A percentile compares a stretch with the other conserved stretches of the same genome.
These are phyloP conservation scores for Xylaria sp. DNA, from an alignment of 2,329 filamentous ascomycete species.

Conservation along the genomic window DNA sequence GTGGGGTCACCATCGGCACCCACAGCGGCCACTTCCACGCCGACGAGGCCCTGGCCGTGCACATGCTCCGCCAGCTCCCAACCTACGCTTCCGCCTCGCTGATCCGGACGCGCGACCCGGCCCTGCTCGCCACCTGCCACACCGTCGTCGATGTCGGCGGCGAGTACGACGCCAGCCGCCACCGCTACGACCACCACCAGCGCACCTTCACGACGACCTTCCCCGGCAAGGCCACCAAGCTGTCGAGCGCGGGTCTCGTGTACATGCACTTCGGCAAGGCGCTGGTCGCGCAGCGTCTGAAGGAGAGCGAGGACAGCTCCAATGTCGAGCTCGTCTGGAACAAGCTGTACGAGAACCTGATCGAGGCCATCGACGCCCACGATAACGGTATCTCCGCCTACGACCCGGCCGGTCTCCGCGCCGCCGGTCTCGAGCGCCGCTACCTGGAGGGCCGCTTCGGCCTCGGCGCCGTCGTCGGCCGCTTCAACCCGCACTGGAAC, in stretches of 20 bases:
- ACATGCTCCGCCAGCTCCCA: slow-evolving; percentile 87
- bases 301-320: slow-evolving; percentile 54
- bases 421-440: slow-evolving; percentile 71
- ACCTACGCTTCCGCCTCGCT: slow-evolving; percentile 69
- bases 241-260: slow-evolving; percentile 88
- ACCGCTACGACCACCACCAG: slow-evolving; percentile 97
- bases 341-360: slow-evolving; percentile 88
- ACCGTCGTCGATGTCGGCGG: slow-evolving; percentile 98
- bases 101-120: slow-evolving; percentile 81
- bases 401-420: slow-evolving; percentile 62
- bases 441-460: slow-evolving; percentile 80
- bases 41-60: slow-evolving; percentile 93
- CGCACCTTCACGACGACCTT: slow-evolving; percentile 83
- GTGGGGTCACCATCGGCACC: slow-evolving; percentile 68
- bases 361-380: slow-evolving; percentile 95
- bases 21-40: slow-evolving; percentile 99
- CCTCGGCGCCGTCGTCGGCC: slow-evolving; percentile 75
- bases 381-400: slow-evolving; percentile 90
- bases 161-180: slow-evolving; percentile 70
- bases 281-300: slow-evolving; percentile 61
- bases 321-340: slow-evolving; percentile 72
- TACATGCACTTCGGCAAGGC: slow-evolving; percentile 91
- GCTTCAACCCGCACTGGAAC: slow-evolving; percentile 78
- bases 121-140: slow-evolving; percentile 73
- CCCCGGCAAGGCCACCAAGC: slow-evolving; percentile 76